A percentile compares a stretch with the other conserved stretches of the same genome.
These are phyloP conservation scores for Polychytrium aggregatum DNA, from an alignment of 192 early-diverging fungal species.

Conservation along the genomic window DNA sequence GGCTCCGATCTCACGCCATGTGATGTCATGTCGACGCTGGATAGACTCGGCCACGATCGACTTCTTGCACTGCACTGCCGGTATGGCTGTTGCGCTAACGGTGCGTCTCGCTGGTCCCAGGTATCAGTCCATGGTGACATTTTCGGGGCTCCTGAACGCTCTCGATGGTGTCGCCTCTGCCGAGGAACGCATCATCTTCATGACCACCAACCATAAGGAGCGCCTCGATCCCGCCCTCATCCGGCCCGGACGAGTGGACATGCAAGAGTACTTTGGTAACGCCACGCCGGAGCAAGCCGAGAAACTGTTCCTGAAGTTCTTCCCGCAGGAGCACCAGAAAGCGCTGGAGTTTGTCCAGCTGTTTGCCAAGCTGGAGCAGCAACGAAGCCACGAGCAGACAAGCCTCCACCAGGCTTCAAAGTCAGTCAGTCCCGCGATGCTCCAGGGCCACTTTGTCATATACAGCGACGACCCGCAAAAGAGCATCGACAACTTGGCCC, in stretches of 20 bases:
- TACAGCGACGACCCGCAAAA: constrained; percentile 69
- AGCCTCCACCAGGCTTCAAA: background rate
- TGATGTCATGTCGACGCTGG: too few species aligned
- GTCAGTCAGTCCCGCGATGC: constrained; percentile 62
- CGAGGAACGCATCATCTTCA: constrained; percentile 67
- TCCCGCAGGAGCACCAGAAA: constrained; percentile 35
- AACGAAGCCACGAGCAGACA: too few species aligned
- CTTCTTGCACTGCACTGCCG: too few species aligned
- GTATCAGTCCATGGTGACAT: constrained; percentile 34
- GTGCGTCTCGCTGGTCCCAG: constrained; percentile 48
- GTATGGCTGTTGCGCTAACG: constrained; percentile 19
- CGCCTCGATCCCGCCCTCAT: constrained; percentile 62
- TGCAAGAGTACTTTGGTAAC: constrained; percentile 44
- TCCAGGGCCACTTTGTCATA: constrained; percentile 96
- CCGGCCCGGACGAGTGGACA: constrained; percentile 61
- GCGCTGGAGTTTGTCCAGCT: constrained; percentile 60
- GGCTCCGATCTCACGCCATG: background rate
- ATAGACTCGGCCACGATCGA: too few species aligned
- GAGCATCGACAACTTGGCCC: too few species aligned
- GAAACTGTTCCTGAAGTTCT: constrained; percentile 60
- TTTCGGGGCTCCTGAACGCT: constrained; percentile 60
- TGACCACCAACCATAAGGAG: constrained; percentile 68
- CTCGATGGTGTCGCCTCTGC: constrained; percentile 63
- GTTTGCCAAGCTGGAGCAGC: background rate
- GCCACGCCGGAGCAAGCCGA: constrained; percentile 43